Percentiles rank a stretch among this genome's conserved stretches.
Evolutionary conservation across 768 basidiomycete species (phyloP).

Genomic region (Xanthoconium stramineum): DNA sequence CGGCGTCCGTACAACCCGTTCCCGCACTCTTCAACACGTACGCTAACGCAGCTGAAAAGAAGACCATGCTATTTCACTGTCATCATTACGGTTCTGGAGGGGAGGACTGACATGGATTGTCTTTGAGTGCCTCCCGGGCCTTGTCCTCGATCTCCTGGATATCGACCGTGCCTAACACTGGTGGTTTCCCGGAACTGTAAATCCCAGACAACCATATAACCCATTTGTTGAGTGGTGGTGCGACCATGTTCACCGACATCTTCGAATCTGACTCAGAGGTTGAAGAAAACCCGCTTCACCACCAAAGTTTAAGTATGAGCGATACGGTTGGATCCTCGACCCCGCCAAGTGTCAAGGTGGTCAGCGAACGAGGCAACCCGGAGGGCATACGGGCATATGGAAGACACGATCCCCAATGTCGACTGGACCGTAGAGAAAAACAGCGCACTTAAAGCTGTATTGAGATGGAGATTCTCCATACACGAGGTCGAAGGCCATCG

Average conservation of each 20-base stretch:
- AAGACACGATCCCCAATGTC: too few relatives aligned
- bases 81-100: not conserved
- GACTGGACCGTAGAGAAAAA: too few relatives aligned
- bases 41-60: constrained; percentile 50
- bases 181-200: constrained; percentile 21
- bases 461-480: too few relatives aligned
- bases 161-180: constrained; percentile 52
- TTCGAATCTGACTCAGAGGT: too few relatives aligned
- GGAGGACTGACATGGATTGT: constrained; percentile 43
- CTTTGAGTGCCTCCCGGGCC: constrained; percentile 59
- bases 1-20: constrained; percentile 55
- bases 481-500: too few relatives aligned
- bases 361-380: too few relatives aligned
- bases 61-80: not conserved
- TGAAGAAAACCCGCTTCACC: too few relatives aligned
- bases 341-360: too few relatives aligned
- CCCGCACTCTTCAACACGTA: constrained; percentile 76
- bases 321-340: too few relatives aligned
- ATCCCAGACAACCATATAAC: constrained; percentile 18
- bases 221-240: constrained; percentile 22
- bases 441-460: too few relatives aligned
- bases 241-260: constrained; percentile 18
- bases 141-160: constrained; percentile 62
- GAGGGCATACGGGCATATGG: too few relatives aligned
- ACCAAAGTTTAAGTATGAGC: too few relatives aligned